Conservation (phyloP, 768 basidiomycete species). For the Cyathus striatus region DNA sequence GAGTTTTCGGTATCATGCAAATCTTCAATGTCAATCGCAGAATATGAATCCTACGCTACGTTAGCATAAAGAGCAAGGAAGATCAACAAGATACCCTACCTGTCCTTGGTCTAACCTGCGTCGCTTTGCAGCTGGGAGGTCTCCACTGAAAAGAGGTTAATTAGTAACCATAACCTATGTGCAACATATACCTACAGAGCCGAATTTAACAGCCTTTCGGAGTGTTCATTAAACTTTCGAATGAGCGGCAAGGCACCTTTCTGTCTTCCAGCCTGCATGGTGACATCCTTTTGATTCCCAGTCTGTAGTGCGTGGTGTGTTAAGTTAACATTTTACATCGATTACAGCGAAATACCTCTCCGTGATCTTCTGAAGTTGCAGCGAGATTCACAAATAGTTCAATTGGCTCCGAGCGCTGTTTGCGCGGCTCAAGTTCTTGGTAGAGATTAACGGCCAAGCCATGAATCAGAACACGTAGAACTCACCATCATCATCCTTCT, state of each 20-base stretch:
- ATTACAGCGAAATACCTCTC: constrained; percentile 46
- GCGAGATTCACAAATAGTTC: constrained; percentile 81
- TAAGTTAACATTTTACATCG: not conserved
- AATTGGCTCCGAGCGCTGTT: constrained; percentile 57
- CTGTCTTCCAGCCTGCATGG: constrained; percentile 94
- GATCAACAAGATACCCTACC: constrained; percentile 25
- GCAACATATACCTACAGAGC: constrained; percentile 46
- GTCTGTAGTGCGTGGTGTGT: constrained; percentile 45
- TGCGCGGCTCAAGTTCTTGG: constrained; percentile 74
- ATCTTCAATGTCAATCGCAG: constrained; percentile 80
- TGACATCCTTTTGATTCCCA: constrained; percentile 84
- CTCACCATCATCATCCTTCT: constrained; percentile 90
- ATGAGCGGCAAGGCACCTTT: constrained; percentile 87
- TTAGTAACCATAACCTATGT: not conserved
- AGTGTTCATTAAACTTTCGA: constrained; percentile 96
- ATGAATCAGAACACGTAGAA: constrained; percentile 4
- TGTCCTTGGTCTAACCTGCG: constrained; percentile 39
- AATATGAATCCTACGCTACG: constrained; percentile 26
- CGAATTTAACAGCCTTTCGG: constrained; percentile 79
- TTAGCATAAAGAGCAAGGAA: constrained; percentile 3
- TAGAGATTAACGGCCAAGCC: too few relatives aligned
- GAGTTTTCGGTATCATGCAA: constrained; percentile 66
- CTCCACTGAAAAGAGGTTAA: constrained; percentile 34
- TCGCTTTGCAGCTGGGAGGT: constrained; percentile 55
- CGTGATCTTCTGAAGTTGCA: constrained; percentile 89